Conservation (phyloP, 495 filamentous ascomycete species). For the Sphaerosporella brunnea region DNA sequence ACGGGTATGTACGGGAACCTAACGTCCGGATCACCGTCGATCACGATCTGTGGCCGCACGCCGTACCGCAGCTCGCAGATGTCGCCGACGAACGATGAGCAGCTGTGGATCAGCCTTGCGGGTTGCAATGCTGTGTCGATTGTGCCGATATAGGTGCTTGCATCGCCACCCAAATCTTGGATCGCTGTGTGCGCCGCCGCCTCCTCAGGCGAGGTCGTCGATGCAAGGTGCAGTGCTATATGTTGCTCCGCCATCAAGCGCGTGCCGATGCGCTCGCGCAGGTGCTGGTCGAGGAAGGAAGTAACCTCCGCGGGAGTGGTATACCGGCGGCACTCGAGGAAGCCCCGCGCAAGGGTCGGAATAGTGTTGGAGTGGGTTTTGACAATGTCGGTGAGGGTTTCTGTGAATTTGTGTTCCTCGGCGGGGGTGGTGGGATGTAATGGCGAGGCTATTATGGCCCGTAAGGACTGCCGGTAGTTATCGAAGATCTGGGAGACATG, state of each 20-base stretch:
- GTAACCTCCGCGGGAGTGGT: conserved; percentile 66
- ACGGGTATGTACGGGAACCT: conserved; percentile 82
- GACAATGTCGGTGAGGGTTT: conserved; percentile 81
- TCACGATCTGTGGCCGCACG: conserved; percentile 59
- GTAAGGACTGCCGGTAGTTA: conserved; percentile 84
- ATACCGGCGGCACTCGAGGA: conserved; percentile 79
- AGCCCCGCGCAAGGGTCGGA: conserved; percentile 74
- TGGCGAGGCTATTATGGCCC: conserved; percentile 72
- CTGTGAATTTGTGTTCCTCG: conserved; percentile 77
- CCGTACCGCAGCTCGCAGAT: conserved; percentile 95
- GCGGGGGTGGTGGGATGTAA: conserved; percentile 61
- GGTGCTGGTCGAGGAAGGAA: conserved; percentile 78
- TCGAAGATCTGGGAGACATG: conserved; percentile 82
- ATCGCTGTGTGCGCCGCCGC: conserved; percentile 9
- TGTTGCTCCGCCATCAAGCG: conserved; percentile 92
- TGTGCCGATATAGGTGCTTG: conserved; percentile 74
- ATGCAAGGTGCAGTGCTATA: conserved; percentile 76
- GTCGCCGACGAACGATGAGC: conserved; percentile 77
- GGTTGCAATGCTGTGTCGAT: conserved; percentile 86
- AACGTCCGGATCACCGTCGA: conserved; percentile 66
- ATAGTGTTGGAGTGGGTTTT: conserved; percentile 89
- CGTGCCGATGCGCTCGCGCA: conserved; percentile 85
- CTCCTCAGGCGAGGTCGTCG: conserved; percentile 17
- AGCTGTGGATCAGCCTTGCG: conserved; percentile 56
- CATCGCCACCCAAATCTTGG: conserved; percentile 31